Evolutionary conservation across 1,284 basidiomycete species (phyloP).

Genomic region (Irpex sp.): DNA sequence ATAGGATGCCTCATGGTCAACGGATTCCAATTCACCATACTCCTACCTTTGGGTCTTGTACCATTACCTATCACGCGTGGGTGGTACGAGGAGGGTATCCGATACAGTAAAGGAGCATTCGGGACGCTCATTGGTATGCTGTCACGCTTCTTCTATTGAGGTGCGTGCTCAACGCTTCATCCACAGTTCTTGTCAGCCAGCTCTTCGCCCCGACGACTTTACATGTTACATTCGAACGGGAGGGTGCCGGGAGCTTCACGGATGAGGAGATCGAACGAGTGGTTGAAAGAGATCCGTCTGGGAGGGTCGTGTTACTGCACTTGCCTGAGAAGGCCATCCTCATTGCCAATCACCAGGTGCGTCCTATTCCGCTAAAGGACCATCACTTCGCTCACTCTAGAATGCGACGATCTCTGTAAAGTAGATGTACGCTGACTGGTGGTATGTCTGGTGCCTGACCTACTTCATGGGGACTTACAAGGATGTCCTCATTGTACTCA

Average conservation of each 20-base stretch:
- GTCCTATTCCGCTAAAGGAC: slow-evolving; percentile 16
- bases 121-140: slow-evolving; percentile 62
- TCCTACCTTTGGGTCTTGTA: slow-evolving; percentile 61
- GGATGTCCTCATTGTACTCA: slow-evolving; percentile 85
- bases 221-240: slow-evolving; percentile 69
- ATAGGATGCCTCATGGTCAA: slow-evolving; percentile 68
- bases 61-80: slow-evolving; percentile 45
- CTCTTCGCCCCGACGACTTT: slow-evolving; percentile 81
- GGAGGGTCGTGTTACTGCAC: slow-evolving; percentile 57
- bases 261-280: slow-evolving; percentile 51
- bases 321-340: slow-evolving; percentile 77
- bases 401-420: background rate
- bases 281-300: slow-evolving; percentile 53
- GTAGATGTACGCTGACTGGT: slow-evolving; percentile 89
- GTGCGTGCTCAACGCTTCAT: slow-evolving; percentile 6
- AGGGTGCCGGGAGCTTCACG: slow-evolving; percentile 60
- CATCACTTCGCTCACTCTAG: background rate
- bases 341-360: slow-evolving; percentile 80
- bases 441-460: slow-evolving; percentile 86
- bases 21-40: slow-evolving; percentile 63
- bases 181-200: slow-evolving; percentile 69
- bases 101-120: slow-evolving; percentile 82
- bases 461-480: slow-evolving; percentile 73
- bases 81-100: slow-evolving; percentile 65
- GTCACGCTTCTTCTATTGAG: slow-evolving; percentile 27